A percentile compares a stretch with the other conserved stretches of the same genome.
These are phyloP conservation scores for Dioscorea zingiberensis DNA, from an alignment of 106 monocot species.

Conservation along the genomic window DNA sequence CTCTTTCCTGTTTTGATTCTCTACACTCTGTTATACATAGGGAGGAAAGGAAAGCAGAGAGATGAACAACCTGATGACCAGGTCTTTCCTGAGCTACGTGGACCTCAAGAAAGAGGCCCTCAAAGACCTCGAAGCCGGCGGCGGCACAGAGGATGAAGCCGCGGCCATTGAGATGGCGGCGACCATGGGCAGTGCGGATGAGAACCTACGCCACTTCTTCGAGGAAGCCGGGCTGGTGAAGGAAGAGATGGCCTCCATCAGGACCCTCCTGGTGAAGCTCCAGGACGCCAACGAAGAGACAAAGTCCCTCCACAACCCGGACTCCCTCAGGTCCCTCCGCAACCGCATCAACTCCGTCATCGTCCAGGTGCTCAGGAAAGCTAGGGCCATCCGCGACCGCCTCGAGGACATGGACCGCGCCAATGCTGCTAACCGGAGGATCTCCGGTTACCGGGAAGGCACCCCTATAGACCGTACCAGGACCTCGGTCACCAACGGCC, in stretches of 20 bases:
- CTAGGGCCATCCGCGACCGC: slow-evolving; percentile 3
- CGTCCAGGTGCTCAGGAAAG: slow-evolving; percentile 2
- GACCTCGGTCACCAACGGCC: slow-evolving; percentile 12
- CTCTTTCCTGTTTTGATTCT: too few relatives aligned
- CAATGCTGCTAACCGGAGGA: background rate
- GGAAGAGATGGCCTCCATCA: slow-evolving; percentile 11
- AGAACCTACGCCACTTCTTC: slow-evolving; percentile 1
- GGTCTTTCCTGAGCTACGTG: slow-evolving; percentile 12
- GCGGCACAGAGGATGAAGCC: background rate
- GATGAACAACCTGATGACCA: slow-evolving; percentile 16
- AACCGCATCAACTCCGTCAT: slow-evolving; percentile 10
- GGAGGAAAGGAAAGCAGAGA: background rate
- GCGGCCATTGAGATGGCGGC: slow-evolving; percentile 5
- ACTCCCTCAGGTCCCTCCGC: slow-evolving; percentile 1
- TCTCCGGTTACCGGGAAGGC: slow-evolving; percentile 4
- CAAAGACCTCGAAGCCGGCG: slow-evolving; percentile 3
- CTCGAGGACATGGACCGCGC: slow-evolving; percentile 12
- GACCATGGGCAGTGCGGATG: background rate
- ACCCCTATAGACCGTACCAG: slow-evolving; percentile 9
- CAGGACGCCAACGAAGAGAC: slow-evolving; percentile 11
- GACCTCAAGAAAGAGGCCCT: slow-evolving; percentile 9
- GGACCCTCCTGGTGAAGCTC: background rate
- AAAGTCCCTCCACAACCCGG: slow-evolving; percentile 12
- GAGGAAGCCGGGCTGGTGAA: slow-evolving; percentile 8
- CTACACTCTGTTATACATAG: too few relatives aligned